These are phyloP conservation scores for Cryptococcus sp. DNA, from an alignment of 1,284 basidiomycete genomes.

Conservation along the genomic window DNA sequence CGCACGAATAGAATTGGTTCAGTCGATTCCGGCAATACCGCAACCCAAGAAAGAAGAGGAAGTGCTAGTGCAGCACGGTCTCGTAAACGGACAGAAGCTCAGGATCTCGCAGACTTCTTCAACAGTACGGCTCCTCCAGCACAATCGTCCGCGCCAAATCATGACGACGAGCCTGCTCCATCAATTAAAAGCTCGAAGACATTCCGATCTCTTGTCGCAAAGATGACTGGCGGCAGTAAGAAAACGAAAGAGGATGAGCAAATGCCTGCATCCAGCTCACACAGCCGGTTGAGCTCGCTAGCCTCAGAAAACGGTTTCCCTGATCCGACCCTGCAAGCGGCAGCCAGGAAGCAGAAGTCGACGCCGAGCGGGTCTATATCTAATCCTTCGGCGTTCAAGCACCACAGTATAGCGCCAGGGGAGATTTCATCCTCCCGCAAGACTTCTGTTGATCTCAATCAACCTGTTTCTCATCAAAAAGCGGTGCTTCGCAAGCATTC, in stretches of 20 bases:
- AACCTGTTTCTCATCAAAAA: too few relatives aligned
- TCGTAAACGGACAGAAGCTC: conserved; percentile 19
- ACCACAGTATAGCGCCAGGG: not conserved
- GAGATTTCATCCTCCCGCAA: not conserved
- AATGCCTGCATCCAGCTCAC: conserved; percentile 1
- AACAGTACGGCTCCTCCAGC: conserved; percentile 29
- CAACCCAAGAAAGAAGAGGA: conserved; percentile 9
- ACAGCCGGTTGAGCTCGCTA: conserved; percentile 5
- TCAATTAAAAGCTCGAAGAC: conserved; percentile 26
- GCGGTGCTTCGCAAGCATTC: too few relatives aligned
- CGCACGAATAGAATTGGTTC: not conserved
- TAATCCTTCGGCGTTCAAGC: conserved; percentile 2
- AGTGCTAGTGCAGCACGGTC: too few relatives aligned
- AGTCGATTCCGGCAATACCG: too few relatives aligned
- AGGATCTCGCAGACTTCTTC: conserved; percentile 49
- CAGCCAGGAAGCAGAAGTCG: conserved; percentile 14
- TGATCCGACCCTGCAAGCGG: not conserved
- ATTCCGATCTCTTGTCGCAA: conserved; percentile 36
- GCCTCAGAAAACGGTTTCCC: conserved; percentile 9
- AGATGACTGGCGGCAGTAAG: conserved; percentile 26
- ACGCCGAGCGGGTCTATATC: conserved; percentile 10
- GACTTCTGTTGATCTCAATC: not conserved
- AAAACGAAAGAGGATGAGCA: conserved; percentile 19
- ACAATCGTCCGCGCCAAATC: conserved; percentile 1
- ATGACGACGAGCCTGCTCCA: conserved; percentile 8